These are phyloP conservation scores for Colletotrichum aenigma DNA, from an alignment of 2,329 filamentous ascomycete genomes.

Conservation along the genomic window DNA sequence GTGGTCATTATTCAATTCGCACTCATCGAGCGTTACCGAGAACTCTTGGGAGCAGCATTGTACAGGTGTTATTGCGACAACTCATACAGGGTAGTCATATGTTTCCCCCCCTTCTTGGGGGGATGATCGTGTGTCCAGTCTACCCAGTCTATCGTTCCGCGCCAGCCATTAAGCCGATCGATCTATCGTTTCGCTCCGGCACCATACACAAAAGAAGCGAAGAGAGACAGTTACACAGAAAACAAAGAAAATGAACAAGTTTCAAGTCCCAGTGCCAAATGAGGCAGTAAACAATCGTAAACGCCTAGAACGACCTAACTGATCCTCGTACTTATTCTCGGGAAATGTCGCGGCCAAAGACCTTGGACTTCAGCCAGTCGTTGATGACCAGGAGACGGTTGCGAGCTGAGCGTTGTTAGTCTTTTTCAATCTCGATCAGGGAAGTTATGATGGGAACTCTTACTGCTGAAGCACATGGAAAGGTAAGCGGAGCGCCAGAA, in stretches of 20 bases:
- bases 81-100: conserved; percentile 15
- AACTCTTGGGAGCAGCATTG: conserved; percentile 8
- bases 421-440: background rate
- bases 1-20: conserved; percentile 8
- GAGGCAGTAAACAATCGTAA: background rate
- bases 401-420: conserved; percentile 62
- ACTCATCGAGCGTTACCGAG: background rate
- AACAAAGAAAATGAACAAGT: conserved; percentile 5
- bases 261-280: background rate
- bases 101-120: background rate
- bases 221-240: background rate
- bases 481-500: conserved; percentile 99
- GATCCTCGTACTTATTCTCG: conserved; percentile 79
- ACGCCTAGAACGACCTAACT: conserved; percentile 21
- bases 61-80: conserved; percentile 21
- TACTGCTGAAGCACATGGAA: conserved; percentile 99
- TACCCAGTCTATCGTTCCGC: conserved; percentile 17
- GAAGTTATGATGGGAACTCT: conserved; percentile 59
- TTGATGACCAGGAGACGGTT: conserved; percentile 92
- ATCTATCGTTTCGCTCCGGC: conserved; percentile 20
- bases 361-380: conserved; percentile 96
- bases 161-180: conserved; percentile 20
- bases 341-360: conserved; percentile 94
- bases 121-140: conserved; percentile 11
- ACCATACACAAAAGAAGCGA: conserved; percentile 9